phyloP scores from a whole-genome alignment of 106 monocot species.

The Amphibolis antarctica region DNA sequence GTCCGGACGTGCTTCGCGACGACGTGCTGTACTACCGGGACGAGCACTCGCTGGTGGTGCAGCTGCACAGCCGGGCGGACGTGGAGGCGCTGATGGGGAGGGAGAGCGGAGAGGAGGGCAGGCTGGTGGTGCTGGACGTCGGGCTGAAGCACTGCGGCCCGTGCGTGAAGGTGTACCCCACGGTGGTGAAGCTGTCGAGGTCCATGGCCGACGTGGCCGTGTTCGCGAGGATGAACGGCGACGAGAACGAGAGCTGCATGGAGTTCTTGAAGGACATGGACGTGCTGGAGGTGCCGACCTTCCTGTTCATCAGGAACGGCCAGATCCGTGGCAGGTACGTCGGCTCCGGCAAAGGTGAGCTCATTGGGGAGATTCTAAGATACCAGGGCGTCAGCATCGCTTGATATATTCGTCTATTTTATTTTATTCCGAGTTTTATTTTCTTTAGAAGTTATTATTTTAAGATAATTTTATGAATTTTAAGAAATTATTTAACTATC shows the following conservation, averaged over 20 bases:
- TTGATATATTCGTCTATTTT: too few species aligned
- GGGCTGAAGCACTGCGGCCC: constrained; percentile 96
- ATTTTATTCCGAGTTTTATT: too few species aligned
- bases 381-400: constrained; percentile 80
- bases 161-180: constrained; percentile 94
- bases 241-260: constrained; percentile 98
- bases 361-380: constrained; percentile 85
- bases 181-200: constrained; percentile 68
- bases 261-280: constrained; percentile 68
- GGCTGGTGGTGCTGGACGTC: constrained; percentile 83
- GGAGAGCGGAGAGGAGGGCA: constrained; percentile 31
- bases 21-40: constrained; percentile 97
- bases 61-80: constrained; percentile 58
- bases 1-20: constrained; percentile 55
- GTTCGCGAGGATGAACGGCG: constrained; percentile 93
- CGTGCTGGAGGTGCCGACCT: constrained; percentile 82
- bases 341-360: constrained; percentile 87
- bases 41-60: constrained; percentile 62
- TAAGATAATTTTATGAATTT: too few species aligned
- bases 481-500: too few species aligned
- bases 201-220: constrained; percentile 66
- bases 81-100: constrained; percentile 41
- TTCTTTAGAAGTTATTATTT: too few species aligned
- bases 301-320: constrained; percentile 66
- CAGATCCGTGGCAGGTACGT: constrained; percentile 73